Percentiles rank a stretch among this genome's conserved stretches.
Evolutionary conservation across 495 filamentous ascomycete species (phyloP).

Genomic region (Trichoderma virens): DNA sequence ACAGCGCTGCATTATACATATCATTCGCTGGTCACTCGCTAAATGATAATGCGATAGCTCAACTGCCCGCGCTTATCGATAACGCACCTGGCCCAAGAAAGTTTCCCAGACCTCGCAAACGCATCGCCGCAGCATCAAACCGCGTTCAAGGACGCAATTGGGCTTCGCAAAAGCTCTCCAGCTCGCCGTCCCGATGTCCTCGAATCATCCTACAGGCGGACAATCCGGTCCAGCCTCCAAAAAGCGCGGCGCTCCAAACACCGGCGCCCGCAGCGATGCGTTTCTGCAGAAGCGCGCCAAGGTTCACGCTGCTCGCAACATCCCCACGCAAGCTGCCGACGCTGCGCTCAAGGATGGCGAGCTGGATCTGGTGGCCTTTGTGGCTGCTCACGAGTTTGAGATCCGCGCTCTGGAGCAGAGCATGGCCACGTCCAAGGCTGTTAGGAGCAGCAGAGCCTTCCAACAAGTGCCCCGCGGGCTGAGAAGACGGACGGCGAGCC

Average conservation of each 20-base stretch:
- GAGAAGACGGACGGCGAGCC: constrained; percentile 81
- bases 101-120: not conserved
- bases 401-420: constrained; percentile 75
- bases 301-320: constrained; percentile 57
- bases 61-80: constrained; percentile 8
- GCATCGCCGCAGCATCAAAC: not conserved
- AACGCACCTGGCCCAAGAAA: not conserved
- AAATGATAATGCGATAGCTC: no score
- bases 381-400: constrained; percentile 76
- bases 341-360: constrained; percentile 69
- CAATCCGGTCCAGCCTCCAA: constrained; percentile 4
- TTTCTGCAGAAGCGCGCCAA: constrained; percentile 48
- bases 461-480: constrained; percentile 80
- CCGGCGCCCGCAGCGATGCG: not conserved
- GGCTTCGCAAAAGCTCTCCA: not conserved
- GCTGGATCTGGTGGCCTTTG: constrained; percentile 72
- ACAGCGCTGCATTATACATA: no score
- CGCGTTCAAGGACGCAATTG: not conserved
- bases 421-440: constrained; percentile 63
- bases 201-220: constrained; percentile 7
- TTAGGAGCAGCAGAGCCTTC: constrained; percentile 67
- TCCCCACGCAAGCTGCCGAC: constrained; percentile 63
- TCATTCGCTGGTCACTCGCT: no score
- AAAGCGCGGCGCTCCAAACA: constrained; percentile 5
- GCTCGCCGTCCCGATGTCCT: not conserved